These are phyloP conservation scores for Colletotrichum sp. DNA, from an alignment of 2,329 filamentous ascomycete species.

Conservation along the genomic window DNA sequence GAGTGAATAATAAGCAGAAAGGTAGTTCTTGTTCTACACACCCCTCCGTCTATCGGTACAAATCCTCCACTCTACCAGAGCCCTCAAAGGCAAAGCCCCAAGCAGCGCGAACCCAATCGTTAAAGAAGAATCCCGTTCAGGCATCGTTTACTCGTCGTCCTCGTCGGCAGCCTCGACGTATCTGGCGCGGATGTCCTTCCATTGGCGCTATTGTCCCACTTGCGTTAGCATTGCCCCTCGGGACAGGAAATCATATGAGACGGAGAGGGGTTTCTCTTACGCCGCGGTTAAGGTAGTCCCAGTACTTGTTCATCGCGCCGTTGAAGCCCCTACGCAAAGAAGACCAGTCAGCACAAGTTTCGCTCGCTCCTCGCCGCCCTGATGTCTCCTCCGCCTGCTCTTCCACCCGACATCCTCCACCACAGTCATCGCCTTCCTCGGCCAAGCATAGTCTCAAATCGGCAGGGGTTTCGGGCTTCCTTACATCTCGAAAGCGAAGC, in stretches of 20 bases:
- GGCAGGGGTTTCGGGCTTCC: slow-evolving; percentile 34
- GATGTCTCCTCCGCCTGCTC: background rate
- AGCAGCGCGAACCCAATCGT: background rate
- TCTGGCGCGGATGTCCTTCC: slow-evolving; percentile 97
- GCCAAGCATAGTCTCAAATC: background rate
- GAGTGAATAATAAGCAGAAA: slow-evolving; percentile 20
- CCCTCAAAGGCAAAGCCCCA: background rate
- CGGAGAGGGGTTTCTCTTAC: slow-evolving; percentile 62
- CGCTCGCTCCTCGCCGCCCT: background rate
- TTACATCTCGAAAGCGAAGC: slow-evolving; percentile 95
- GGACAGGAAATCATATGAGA: too few relatives aligned
- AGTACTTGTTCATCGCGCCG: slow-evolving; percentile 80
- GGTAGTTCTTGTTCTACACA: slow-evolving; percentile 23
- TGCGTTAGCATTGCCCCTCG: background rate
- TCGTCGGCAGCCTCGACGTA: slow-evolving; percentile 78
- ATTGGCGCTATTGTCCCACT: slow-evolving; percentile 78
- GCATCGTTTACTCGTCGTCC: slow-evolving; percentile 54
- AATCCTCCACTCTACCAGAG: background rate
- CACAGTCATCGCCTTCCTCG: background rate
- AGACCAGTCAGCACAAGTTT: background rate
- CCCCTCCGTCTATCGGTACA: slow-evolving; percentile 24
- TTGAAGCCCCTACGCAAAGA: slow-evolving; percentile 76
- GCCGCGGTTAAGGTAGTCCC: slow-evolving; percentile 90
- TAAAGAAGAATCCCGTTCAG: slow-evolving; percentile 22
- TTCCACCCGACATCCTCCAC: background rate